A percentile compares a stretch with the other conserved stretches of the same genome.
phyloP scores from a whole-genome alignment of 768 basidiomycete genomes.

The Coprinellus aureogranulatus region DNA sequence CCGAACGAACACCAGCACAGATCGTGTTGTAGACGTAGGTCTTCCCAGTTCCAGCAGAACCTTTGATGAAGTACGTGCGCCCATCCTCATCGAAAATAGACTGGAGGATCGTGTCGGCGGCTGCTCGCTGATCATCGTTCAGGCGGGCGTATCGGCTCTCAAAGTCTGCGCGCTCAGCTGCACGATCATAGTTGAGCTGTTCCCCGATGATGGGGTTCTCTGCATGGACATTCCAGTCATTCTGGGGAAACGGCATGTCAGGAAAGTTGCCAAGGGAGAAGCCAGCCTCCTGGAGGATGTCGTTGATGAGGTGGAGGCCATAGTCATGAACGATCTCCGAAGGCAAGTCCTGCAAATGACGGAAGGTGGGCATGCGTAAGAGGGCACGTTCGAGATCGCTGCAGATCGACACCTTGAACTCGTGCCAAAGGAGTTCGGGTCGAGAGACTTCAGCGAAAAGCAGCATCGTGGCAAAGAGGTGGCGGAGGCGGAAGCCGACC shows the following conservation, averaged over 20 bases:
- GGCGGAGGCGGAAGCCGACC: slow-evolving; percentile 31
- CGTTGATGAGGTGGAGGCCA: slow-evolving; percentile 34
- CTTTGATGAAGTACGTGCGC: background rate
- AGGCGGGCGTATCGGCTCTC: background rate
- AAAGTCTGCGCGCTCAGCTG: background rate
- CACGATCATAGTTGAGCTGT: slow-evolving; percentile 27
- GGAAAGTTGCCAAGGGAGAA: slow-evolving; percentile 21
- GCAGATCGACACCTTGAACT: slow-evolving; percentile 35
- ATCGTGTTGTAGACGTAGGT: slow-evolving; percentile 42
- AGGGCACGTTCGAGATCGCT: slow-evolving; percentile 31
- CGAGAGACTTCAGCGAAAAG: slow-evolving; percentile 22
- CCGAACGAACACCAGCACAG: slow-evolving; percentile 22
- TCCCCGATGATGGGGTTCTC: slow-evolving; percentile 31
- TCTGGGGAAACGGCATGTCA: slow-evolving; percentile 28
- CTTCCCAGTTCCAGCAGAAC: slow-evolving; percentile 44
- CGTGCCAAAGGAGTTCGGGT: slow-evolving; percentile 38
- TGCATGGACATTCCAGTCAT: slow-evolving; percentile 21
- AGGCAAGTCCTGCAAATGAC: background rate
- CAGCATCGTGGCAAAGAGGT: slow-evolving; percentile 41
- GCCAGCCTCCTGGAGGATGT: slow-evolving; percentile 24
- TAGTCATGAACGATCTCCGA: slow-evolving; percentile 35
- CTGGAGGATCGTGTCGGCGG: slow-evolving; percentile 22
- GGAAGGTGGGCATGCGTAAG: slow-evolving; percentile 13
- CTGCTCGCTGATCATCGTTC: slow-evolving; percentile 27
- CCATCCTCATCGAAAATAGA: background rate